Conservation (phyloP, 1,284 basidiomycete species). For the Ustilago xerochloae region DNA sequence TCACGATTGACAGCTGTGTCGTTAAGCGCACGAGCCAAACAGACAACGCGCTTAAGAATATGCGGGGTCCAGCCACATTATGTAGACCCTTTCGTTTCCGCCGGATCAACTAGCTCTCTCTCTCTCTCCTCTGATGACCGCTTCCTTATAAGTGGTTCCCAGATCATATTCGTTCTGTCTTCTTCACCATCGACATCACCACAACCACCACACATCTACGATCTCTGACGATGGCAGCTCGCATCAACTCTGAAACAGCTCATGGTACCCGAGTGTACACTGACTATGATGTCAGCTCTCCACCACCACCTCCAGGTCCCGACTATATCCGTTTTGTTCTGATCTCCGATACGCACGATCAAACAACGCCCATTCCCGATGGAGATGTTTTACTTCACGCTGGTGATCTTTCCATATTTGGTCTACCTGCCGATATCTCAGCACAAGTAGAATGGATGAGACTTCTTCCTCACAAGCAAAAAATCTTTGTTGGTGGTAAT, state of each 20-base stretch:
- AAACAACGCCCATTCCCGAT: slow-evolving; percentile 29
- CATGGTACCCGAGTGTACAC: slow-evolving; percentile 15
- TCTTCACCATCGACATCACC: no score
- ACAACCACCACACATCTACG: no score
- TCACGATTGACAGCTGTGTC: no score
- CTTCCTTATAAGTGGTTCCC: no score
- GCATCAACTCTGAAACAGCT: background rate
- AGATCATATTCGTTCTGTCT: no score
- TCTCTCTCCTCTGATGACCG: no score
- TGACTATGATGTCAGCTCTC: slow-evolving; percentile 21
- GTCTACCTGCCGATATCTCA: slow-evolving; percentile 15
- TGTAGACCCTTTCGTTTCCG: no score
- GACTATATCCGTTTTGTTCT: slow-evolving; percentile 48
- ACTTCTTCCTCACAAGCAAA: slow-evolving; percentile 32
- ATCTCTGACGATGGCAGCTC: slow-evolving; percentile 1
- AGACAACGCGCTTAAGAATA: background rate
- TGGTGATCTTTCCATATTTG: slow-evolving; percentile 48
- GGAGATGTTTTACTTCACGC: slow-evolving; percentile 47
- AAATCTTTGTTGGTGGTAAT: slow-evolving; percentile 48
- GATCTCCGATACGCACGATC: slow-evolving; percentile 48
- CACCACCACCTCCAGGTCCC: slow-evolving; percentile 24
- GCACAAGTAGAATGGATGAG: slow-evolving; percentile 44
- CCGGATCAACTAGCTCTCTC: background rate
- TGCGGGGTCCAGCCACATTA: background rate
- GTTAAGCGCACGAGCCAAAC: background rate